Base-by-base conservation (phyloP, 129 eudicot species). In the Tagetes erecta region DNA sequence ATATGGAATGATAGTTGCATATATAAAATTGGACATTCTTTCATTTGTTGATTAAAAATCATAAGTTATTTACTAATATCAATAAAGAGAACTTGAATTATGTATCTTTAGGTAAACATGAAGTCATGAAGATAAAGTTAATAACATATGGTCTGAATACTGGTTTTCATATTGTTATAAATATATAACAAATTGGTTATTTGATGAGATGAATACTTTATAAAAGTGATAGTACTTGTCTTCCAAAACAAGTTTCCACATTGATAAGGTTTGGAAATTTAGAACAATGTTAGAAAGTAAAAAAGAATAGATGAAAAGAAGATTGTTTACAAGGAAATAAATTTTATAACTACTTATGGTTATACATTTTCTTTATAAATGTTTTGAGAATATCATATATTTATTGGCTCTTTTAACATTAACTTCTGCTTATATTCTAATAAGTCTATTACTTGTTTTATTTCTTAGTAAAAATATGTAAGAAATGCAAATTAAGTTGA, bases 1-100 rank as follows among this genome's bases (percentile, higher is more conserved):
- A 35, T 39, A 30, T 51, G 39, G 20, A 37, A 64, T 64, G 71
- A 74, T 64, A 40, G 71, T 11, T 64, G 20, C 20, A 75, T 38
- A 36, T 8, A 44, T 60, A 20, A 20, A 50, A 10, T 74, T 74
- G 7, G 31, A 51, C 65, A 73, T 73, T 60, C 6, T 45, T 59
- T 50, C 49, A 30, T 5, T 68, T 68, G 41, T 68, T 68, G 30
- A 69, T 11, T n/a, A 68, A 50, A 36, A 70, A 5, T 31, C 42
- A 3, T 51, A 51, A 8, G n/a, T 36, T 38, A 35, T 46, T 52
- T 37, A 34, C 2, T 35, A 37, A 14, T 13, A 33, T 41, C 34
- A 36, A 53, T 50, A n/a, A 14, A 53, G 38, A 71, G 39, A 68
- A 52, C 11, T 66, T 8, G 6, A 8, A 66, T 66, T 40, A 8